These are phyloP conservation scores for Lasiodiplodia sp. DNA, from an alignment of 2,329 filamentous ascomycete genomes.

Conservation along the genomic window DNA sequence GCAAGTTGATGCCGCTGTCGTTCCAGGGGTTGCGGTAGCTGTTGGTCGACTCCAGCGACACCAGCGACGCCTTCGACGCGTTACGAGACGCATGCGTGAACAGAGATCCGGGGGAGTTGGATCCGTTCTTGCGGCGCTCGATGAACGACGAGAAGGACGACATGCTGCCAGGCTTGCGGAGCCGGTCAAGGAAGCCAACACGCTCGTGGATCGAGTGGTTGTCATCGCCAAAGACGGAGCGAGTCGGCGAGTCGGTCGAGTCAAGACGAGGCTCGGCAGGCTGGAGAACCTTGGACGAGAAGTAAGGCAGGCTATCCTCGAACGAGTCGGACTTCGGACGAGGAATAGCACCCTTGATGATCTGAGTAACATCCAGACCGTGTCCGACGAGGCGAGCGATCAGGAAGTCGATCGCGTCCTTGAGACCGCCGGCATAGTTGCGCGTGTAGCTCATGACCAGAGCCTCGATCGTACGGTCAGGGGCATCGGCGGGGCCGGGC, in stretches of 20 bases:
- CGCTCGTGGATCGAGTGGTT: slow-evolving; percentile 74
- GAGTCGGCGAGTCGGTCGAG: slow-evolving; percentile 86
- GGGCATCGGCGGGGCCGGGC: slow-evolving; percentile 49
- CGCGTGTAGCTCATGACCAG: slow-evolving; percentile 76
- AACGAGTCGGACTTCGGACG: slow-evolving; percentile 99
- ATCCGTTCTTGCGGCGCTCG: slow-evolving; percentile 92
- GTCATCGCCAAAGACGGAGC: slow-evolving; percentile 82
- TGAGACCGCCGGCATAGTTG: slow-evolving; percentile 94
- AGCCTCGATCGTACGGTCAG: slow-evolving; percentile 54
- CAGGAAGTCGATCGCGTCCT: slow-evolving; percentile 95
- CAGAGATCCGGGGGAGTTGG: slow-evolving; percentile 76
- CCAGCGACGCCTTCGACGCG: slow-evolving; percentile 93
- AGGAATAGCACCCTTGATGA: slow-evolving; percentile 92
- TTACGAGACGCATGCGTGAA: slow-evolving; percentile 88
- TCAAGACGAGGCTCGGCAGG: slow-evolving; percentile 80
- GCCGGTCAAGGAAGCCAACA: slow-evolving; percentile 81
- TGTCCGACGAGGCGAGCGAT: slow-evolving; percentile 85
- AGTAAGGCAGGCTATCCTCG: slow-evolving; percentile 94
- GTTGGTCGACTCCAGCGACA: slow-evolving; percentile 93
- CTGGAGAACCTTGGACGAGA: slow-evolving; percentile 95
- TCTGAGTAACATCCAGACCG: slow-evolving; percentile 79
- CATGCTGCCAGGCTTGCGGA: slow-evolving; percentile 94
- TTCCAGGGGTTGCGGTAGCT: slow-evolving; percentile 99
- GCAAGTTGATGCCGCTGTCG: slow-evolving; percentile 92
- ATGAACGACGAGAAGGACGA: slow-evolving; percentile 95